Evolutionary conservation across 163 green algal species (phyloP).

Genomic region (Chloromonas sp.): DNA sequence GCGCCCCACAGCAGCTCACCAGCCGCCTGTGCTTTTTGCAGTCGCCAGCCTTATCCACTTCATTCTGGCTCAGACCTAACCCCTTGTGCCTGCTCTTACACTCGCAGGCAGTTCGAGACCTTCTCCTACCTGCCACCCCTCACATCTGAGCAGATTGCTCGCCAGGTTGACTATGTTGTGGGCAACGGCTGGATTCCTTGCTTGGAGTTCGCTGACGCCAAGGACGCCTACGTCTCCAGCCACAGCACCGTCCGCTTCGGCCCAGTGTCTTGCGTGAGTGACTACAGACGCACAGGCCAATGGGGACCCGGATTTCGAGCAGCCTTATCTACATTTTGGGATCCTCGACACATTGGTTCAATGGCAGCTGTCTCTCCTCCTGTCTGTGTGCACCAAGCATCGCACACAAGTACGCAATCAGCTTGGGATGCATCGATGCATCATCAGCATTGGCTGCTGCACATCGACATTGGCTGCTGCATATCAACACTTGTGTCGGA

Average conservation of each 20-base stretch:
- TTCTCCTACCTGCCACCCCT: constrained; percentile 96
- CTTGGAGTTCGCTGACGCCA: constrained; percentile 86
- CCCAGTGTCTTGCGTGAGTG: constrained; percentile 31
- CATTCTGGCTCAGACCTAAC: neutral
- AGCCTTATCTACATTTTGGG: too few relatives aligned
- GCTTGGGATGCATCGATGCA: too few relatives aligned
- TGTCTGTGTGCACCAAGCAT: too few relatives aligned
- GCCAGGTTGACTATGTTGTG: constrained; percentile 92
- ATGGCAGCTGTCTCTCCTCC: too few relatives aligned
- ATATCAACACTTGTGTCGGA: too few relatives aligned
- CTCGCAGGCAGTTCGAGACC: constrained; percentile 91
- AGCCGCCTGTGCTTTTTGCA: neutral
- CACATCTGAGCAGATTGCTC: constrained; percentile 78
- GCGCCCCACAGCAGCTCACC: neutral
- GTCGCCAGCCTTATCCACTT: neutral
- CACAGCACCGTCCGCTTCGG: constrained; percentile 45
- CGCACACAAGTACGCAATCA: too few relatives aligned
- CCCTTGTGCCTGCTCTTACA: neutral
- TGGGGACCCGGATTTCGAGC: too few relatives aligned
- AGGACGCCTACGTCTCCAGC: constrained; percentile 66
- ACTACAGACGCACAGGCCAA: neutral
- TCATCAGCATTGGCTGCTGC: too few relatives aligned
- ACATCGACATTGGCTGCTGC: too few relatives aligned
- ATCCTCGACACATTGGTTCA: too few relatives aligned
- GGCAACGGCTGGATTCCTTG: constrained; percentile 72